Evolutionary conservation across 2,329 filamentous ascomycete genomes (phyloP).

Genomic region (Rhinocladiella mackenziei): DNA sequence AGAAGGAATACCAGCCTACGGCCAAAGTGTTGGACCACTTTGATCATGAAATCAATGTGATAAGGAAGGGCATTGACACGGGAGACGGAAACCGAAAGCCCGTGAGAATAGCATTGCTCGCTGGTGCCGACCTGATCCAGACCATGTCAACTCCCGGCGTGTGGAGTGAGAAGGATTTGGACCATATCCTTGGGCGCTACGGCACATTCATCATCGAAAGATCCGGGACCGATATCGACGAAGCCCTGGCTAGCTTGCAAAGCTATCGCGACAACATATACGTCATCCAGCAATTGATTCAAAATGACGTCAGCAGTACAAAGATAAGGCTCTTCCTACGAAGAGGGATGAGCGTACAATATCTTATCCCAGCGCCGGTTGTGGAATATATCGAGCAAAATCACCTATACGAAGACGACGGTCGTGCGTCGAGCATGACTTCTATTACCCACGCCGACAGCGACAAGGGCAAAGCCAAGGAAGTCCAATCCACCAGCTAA

Average conservation of each 20-base stretch:
- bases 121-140: slow-evolving; percentile 70
- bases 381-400: slow-evolving; percentile 70
- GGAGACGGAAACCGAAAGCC: slow-evolving; percentile 63
- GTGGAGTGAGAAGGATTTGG: slow-evolving; percentile 79
- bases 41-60: slow-evolving; percentile 79
- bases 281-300: slow-evolving; percentile 82
- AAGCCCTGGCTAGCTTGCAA: slow-evolving; percentile 76
- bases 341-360: slow-evolving; percentile 76
- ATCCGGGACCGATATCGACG: slow-evolving; percentile 80
- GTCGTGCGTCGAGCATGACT: slow-evolving; percentile 24
- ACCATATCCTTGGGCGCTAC: slow-evolving; percentile 80
- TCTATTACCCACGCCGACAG: slow-evolving; percentile 22
- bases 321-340: slow-evolving; percentile 78
- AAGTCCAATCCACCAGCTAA: slow-evolving; percentile 4
- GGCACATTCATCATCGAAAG: slow-evolving; percentile 85
- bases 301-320: slow-evolving; percentile 77
- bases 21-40: slow-evolving; percentile 89
- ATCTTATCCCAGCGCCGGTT: slow-evolving; percentile 68
- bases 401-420: slow-evolving; percentile 58
- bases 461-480: slow-evolving; percentile 27
- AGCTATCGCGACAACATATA: slow-evolving; percentile 82
- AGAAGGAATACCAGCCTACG: slow-evolving; percentile 81
- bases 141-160: slow-evolving; percentile 69
- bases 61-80: slow-evolving; percentile 68
- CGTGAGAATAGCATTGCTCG: slow-evolving; percentile 74